Evolutionary conservation across 352 stramenopile genomes (phyloP).

Genomic region (Phytophthora lateralis): DNA sequence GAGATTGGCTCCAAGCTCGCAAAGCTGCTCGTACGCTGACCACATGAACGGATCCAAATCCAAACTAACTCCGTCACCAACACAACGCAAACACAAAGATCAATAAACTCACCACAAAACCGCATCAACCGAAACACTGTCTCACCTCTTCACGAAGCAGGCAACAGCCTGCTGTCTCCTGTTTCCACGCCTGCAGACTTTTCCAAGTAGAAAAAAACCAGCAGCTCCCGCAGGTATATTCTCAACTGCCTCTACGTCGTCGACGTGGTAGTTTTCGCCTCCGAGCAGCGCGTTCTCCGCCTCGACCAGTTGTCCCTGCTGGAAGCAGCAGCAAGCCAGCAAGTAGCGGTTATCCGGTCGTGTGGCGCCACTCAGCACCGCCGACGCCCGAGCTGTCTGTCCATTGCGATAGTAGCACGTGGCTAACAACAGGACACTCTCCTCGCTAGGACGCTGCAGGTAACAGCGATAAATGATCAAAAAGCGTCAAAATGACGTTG

Average conservation of each 20-base stretch:
- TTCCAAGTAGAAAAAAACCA: constrained; percentile 91
- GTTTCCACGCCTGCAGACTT: constrained; percentile 90
- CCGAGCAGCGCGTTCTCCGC: constrained; percentile 92
- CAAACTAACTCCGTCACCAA: constrained; percentile 57
- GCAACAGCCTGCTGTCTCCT: constrained; percentile 89
- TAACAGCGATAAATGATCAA: constrained; percentile 13
- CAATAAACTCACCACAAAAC: not conserved
- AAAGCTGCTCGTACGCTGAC: constrained; percentile 93
- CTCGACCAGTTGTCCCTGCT: constrained; percentile 73
- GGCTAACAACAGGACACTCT: constrained; percentile 61
- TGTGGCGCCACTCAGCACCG: constrained; percentile 54
- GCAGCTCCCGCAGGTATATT: constrained; percentile 84
- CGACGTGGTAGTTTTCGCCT: constrained; percentile 33
- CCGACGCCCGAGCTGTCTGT: constrained; percentile 51
- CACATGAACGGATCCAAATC: constrained; percentile 92
- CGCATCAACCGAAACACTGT: not conserved
- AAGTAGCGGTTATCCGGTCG: constrained; percentile 66
- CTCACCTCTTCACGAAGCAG: constrained; percentile 90
- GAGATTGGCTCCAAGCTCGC: constrained; percentile 87
- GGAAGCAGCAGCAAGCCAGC: constrained; percentile 74
- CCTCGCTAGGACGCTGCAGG: constrained; percentile 54
- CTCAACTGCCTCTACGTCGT: constrained; percentile 28
- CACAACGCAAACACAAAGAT: constrained; percentile 9
- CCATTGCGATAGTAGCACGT: constrained; percentile 74
- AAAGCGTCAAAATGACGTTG: constrained; percentile 26